These are phyloP conservation scores for Rosa multiflora DNA, from an alignment of 306 rosid species.

Conservation along the genomic window DNA sequence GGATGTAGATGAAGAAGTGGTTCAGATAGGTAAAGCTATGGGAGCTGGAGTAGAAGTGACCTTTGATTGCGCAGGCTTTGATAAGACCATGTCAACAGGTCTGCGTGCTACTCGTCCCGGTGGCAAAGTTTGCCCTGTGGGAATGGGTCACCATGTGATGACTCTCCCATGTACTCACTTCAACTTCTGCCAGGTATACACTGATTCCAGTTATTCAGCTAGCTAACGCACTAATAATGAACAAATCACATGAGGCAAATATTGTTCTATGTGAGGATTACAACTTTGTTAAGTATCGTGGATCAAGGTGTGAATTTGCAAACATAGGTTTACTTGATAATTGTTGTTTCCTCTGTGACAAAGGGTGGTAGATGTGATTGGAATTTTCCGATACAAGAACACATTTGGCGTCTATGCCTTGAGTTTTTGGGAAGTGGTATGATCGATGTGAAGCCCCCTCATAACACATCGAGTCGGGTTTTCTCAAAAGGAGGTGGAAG, in stretches of 20 bases:
- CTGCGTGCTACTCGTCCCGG: conserved; percentile 70
- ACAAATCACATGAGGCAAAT: background rate
- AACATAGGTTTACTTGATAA: background rate
- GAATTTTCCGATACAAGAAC: conserved; percentile 80
- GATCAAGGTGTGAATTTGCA: background rate
- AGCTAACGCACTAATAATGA: background rate
- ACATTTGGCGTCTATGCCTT: conserved; percentile 90
- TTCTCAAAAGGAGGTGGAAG: conserved; percentile 83
- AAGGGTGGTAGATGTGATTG: conserved; percentile 90
- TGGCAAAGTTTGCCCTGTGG: conserved; percentile 87
- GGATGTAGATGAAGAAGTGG: conserved; percentile 70
- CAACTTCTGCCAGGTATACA: conserved; percentile 74
- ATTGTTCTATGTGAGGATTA: background rate
- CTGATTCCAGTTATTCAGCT: background rate
- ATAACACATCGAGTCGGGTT: conserved; percentile 87
- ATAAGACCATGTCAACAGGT: conserved; percentile 86
- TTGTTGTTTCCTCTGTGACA: conserved; percentile 13
- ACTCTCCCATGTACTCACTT: conserved; percentile 80
- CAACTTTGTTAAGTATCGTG: background rate
- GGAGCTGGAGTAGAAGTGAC: conserved; percentile 54
- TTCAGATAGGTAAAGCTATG: conserved; percentile 57
- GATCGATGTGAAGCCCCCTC: conserved; percentile 79
- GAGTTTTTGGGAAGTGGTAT: conserved; percentile 83
- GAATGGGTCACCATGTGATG: conserved; percentile 80
- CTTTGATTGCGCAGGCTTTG: conserved; percentile 86